Base-by-base conservation (phyloP, 2,329 filamentous ascomycete species). In the Diaporthe ampelina region DNA sequence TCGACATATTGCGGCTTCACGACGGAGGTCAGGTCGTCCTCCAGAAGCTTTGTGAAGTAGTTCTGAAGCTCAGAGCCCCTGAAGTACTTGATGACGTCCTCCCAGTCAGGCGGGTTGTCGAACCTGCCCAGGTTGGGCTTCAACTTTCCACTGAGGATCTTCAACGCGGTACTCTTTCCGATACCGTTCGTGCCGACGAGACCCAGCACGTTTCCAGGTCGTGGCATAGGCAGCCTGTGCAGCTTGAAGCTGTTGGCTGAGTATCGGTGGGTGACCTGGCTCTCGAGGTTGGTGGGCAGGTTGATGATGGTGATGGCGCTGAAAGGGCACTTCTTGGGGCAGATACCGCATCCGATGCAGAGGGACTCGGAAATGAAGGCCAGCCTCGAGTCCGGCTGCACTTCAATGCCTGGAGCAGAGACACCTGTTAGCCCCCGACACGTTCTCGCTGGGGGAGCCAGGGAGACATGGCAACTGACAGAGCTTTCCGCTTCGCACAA, bases 221-320 rank as follows among this genome's bases (percentile, higher is more conserved):
- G 93, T 77, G 97, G 97, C 91, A 96, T 98, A 74, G 97, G 97
- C 74, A 76, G 48, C 80, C 97, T 93, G 86, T 99, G 97, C 78
- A 99, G 92, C 90, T 99, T 99, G 92, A 99, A 99, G 88, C 95
- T 98, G 90, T 99, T 99, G 84, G 97, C 96, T 72, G 96, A 97
- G 89, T 99, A 99, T 83, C 97, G 94, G 85, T 99, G 97, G 79
- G 97, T 98, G 82, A 99, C 95, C 85, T 98, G 94, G 78, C 94
- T 97, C 86, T 99, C 97, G 85, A 99, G 93, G 87, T 99, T 99
- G 84, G 97, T 99, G 79, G 97, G 97, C 89, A 99, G 88, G 88
- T 99, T 99, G 95, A 99, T 99, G 85, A 99, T 99, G 84, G 96
- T 97, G 86, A 99, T 99, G 81, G 97, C 97, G 82, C 95, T 94